Percentiles rank a stretch among this genome's conserved stretches.
Evolutionary conservation across 352 stramenopile species (phyloP).

Genomic region (Aphanomyces invadans): DNA sequence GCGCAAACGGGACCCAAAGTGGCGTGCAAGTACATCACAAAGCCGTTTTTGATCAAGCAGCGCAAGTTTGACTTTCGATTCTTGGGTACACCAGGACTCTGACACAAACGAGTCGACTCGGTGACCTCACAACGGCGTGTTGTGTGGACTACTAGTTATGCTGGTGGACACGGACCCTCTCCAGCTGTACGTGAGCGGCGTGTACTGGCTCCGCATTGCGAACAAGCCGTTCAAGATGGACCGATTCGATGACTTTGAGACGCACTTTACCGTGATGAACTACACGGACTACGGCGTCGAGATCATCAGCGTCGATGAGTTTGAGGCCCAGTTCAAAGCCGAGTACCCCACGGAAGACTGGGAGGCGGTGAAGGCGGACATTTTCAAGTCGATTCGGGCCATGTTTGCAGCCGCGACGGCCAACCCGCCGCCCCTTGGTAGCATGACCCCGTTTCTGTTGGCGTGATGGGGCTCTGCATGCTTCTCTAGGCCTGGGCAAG

Average conservation of each 20-base stretch:
- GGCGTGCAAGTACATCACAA: conserved; percentile 49
- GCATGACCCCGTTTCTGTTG: not conserved
- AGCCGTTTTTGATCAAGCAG: conserved; percentile 44
- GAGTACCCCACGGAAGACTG: conserved; percentile 48
- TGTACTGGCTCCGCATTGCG: conserved; percentile 47
- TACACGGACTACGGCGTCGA: conserved; percentile 40
- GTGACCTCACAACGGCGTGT: no score
- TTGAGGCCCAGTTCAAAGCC: conserved; percentile 39
- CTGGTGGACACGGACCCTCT: conserved; percentile 44
- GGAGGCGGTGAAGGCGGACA: conserved; percentile 35
- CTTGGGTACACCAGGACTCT: conserved; percentile 21
- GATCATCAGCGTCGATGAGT: conserved; percentile 38
- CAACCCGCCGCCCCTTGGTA: conserved; percentile 35
- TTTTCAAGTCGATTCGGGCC: conserved; percentile 42
- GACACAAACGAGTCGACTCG: not conserved
- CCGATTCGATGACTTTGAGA: conserved; percentile 47
- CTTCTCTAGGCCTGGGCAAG: conserved; percentile 29
- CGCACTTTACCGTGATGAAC: conserved; percentile 61
- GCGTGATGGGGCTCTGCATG: not conserved
- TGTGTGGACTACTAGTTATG: no score
- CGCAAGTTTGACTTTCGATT: conserved; percentile 57
- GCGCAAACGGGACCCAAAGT: conserved; percentile 47
- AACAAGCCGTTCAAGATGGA: conserved; percentile 56
- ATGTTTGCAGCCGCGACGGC: conserved; percentile 40
- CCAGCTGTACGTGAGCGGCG: conserved; percentile 42